phyloP scores from a whole-genome alignment of 2,329 filamentous ascomycete species.

The Pseudonectria buxi region DNA sequence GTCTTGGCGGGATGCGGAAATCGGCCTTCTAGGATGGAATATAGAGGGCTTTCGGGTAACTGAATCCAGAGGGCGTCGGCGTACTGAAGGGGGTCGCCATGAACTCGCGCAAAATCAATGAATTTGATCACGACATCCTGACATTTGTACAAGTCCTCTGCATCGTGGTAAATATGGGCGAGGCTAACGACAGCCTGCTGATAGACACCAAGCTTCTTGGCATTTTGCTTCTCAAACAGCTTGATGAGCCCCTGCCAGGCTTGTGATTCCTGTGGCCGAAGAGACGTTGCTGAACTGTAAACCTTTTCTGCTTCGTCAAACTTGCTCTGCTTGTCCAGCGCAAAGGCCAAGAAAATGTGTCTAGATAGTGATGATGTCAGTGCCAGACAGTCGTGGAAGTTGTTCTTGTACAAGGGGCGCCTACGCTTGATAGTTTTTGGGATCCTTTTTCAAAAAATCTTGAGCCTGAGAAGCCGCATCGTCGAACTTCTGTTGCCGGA shows the following conservation, averaged over 20 bases:
- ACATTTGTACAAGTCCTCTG: slow-evolving; percentile 56
- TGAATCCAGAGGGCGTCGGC: slow-evolving; percentile 69
- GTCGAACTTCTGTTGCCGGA: slow-evolving; percentile 73
- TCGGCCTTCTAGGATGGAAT: slow-evolving; percentile 74
- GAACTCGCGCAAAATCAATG: slow-evolving; percentile 61
- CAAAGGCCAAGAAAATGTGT: slow-evolving; percentile 81
- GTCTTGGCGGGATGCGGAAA: slow-evolving; percentile 73
- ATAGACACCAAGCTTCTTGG: slow-evolving; percentile 65
- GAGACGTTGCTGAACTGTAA: slow-evolving; percentile 64
- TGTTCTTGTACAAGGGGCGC: slow-evolving; percentile 21
- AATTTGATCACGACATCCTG: slow-evolving; percentile 73
- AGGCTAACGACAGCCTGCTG: slow-evolving; percentile 65
- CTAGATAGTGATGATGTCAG: slow-evolving; percentile 33
- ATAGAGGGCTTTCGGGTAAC: slow-evolving; percentile 75
- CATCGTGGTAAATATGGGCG: slow-evolving; percentile 65
- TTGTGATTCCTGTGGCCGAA: slow-evolving; percentile 71
- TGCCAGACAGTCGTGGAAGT: neutral
- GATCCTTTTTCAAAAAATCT: slow-evolving; percentile 63
- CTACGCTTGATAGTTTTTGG: slow-evolving; percentile 75
- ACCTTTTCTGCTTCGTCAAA: slow-evolving; percentile 67
- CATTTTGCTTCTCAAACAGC: slow-evolving; percentile 72
- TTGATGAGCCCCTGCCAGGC: slow-evolving; percentile 87
- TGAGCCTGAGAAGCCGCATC: slow-evolving; percentile 65
- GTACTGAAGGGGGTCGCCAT: slow-evolving; percentile 68
- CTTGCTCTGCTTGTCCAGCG: slow-evolving; percentile 68